A percentile compares a stretch with the other conserved stretches of the same genome.
These are phyloP conservation scores for Sugiyamaella paludigena DNA, from an alignment of 1,139 yeast genomes.

Conservation along the genomic window DNA sequence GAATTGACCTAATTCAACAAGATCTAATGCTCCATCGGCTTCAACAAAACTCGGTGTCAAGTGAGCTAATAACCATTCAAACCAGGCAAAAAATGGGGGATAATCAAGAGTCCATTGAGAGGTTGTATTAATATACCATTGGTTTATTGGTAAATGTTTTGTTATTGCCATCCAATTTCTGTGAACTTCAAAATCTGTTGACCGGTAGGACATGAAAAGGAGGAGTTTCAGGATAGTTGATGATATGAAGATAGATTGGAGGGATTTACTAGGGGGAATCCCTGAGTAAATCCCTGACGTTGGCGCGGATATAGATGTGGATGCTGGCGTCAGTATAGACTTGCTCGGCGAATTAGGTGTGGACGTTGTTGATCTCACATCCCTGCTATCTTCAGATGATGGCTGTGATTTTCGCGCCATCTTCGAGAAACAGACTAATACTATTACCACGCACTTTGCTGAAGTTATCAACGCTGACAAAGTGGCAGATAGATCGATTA, in stretches of 20 bases:
- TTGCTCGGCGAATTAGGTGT: no score
- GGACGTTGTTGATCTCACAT: no score
- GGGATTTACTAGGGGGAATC: no score
- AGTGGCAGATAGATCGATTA: no score
- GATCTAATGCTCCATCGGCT: slow-evolving; percentile 74
- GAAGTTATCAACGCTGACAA: no score
- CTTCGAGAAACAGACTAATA: no score
- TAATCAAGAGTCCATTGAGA: slow-evolving; percentile 96
- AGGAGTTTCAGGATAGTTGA: slow-evolving; percentile 56
- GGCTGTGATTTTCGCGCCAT: no score
- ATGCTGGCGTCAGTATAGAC: no score
- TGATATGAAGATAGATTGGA: slow-evolving; percentile 67
- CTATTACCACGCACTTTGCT: no score
- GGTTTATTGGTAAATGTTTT: slow-evolving; percentile 62
- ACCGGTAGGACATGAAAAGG: slow-evolving; percentile 50
- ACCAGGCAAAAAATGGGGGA: slow-evolving; percentile 96
- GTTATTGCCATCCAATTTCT: slow-evolving; percentile 96
- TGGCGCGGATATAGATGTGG: no score
- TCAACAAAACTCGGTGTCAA: slow-evolving; percentile 63
- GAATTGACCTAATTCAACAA: slow-evolving; percentile 62
- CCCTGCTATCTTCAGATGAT: no score
- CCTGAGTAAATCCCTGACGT: no score
- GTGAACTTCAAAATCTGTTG: slow-evolving; percentile 97
- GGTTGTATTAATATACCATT: slow-evolving; percentile 84
- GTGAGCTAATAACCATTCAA: slow-evolving; percentile 75